Evolutionary conservation across 352 stramenopile species (phyloP), one percentile per base, ranked within the genome.

Genomic region (Globisporangium alternatum): DNA sequence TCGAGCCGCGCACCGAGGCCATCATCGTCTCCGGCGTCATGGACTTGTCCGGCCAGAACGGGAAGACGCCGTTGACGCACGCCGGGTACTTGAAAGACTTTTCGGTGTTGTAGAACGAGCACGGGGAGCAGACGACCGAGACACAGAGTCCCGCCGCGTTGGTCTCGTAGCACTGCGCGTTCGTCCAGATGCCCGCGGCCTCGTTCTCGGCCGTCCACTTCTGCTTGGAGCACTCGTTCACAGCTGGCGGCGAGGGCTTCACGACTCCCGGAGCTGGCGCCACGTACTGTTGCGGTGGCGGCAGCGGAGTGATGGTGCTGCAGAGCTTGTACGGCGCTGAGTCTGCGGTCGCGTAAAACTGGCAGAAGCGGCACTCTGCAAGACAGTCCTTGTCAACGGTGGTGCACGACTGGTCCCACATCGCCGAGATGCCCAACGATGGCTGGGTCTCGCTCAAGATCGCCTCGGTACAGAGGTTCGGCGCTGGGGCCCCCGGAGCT

Each of bases 281-380:
- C 8, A 56, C 60, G 19, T 30, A 66, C 28, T 15, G 17, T 6
- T 30, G 51, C 22, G n/a, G 25, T 5, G 60, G 51, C 15, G 60
- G 51, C 13, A 56, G 51, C 10, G 51, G 19, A 15, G 28, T 15
- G 52, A 61, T n/a, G 25, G 60, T 39, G n/a, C n/a, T 53, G 52
- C 64, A 69, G 17, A 21, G 4, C n/a, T 33, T 61, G 43, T 60
- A n/a, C 39, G 57, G n/a, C 1, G 41, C 35, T 6, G 64, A 63
- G 17, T 54, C 19, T 15, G 9, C 8, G 1, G 30, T 69, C n/a
- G 58, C 30, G 7, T 19, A n/a, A 12, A 39, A 64, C 41, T 69
- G 64, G 43, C 63, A 69, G 47, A 56, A 60, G 56, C 63, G 62
- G 12, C 54, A 67, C 25, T 41, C 55, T 19, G 47, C 53, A n/a